Percentiles rank a stretch among this genome's conserved stretches.
Evolutionary conservation across 192 early-diverging fungal species (phyloP).

Genomic region (Lobosporangium transversale): DNA sequence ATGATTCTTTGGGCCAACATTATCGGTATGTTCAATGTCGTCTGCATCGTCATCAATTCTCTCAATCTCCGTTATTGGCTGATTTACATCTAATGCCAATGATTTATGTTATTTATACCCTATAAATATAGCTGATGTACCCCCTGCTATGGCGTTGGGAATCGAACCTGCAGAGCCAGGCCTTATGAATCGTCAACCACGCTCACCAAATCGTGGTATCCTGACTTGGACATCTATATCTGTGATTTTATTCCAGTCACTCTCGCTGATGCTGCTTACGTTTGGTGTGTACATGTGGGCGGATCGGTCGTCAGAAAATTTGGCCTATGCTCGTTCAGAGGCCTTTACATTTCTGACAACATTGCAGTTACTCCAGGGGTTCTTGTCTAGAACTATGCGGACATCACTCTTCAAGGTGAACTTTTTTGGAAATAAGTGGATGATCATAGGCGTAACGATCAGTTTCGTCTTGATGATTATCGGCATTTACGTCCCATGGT

Average conservation of each 20-base stretch:
- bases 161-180: conserved; percentile 87
- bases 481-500: conserved; percentile 83
- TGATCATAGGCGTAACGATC: conserved; percentile 80
- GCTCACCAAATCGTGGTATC: conserved; percentile 79
- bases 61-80: too few species aligned
- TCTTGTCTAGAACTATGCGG: conserved; percentile 80
- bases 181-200: conserved; percentile 87
- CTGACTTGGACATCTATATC: conserved; percentile 69
- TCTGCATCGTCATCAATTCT: neutral
- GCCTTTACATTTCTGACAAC: conserved; percentile 86
- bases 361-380: conserved; percentile 89
- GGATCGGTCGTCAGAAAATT: conserved; percentile 31
- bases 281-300: conserved; percentile 70
- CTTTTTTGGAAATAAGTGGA: conserved; percentile 79
- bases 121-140: conserved; percentile 93
- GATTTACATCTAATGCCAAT: too few species aligned
- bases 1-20: conserved; percentile 98
- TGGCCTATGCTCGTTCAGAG: conserved; percentile 61
- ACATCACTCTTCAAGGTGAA: conserved; percentile 80
- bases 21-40: conserved; percentile 66
- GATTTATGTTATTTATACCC: too few species aligned
- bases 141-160: conserved; percentile 94
- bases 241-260: conserved; percentile 78
- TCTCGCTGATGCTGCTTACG: conserved; percentile 72
- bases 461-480: conserved; percentile 77